Base-by-base conservation (phyloP, 2,329 filamentous ascomycete species). In the Acrodontium crateriforme region DNA sequence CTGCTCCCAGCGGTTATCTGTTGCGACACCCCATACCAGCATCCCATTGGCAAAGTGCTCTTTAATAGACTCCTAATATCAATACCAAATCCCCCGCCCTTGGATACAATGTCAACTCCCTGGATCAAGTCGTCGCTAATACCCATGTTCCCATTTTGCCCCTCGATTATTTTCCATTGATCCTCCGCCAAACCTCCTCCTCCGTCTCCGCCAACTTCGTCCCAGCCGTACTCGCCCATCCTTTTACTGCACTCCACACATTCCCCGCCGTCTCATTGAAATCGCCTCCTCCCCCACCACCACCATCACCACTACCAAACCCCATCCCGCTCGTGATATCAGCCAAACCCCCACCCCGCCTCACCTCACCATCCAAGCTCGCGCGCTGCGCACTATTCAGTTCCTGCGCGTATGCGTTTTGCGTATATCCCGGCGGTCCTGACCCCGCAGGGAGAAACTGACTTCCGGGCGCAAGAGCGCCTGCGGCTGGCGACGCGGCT, bases 401-500 rank as follows among this genome's bases (percentile, higher is more conserved):
- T 22, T 61, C 59, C 17, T 50, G 47, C 11, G 58, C 58, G 27
- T 58, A 50, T 38, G 54, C 46, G 32, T 62, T 57, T 36, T 67
- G 63, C 29, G 54, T 44, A 41, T 67, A 67, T 9, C 61, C 60
- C 0, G 60, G 56, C 13, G 62, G 62, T 33, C 56, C 52, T 19
- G 37, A 36, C 40, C 37, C 33, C 49, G 42, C 36, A 35, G 36
- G 21, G 15, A 35, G 31, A 14, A 38, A 37, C 17, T 35, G 28
- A 19, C 24, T 36, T 15, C 13, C 10, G n/a, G 22, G 21, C 12
- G 23, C 29, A 14, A 11, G 15, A 5, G 15, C 15, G 36, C 37
- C 27, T 14, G 34, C 42, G 14, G 13, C 45, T 40, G 34, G 50
- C 43, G 32, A 40, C 2, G 36, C 25, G 4, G 44, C 51, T 3